These are phyloP conservation scores for Aspergillus heteromorphus DNA, from an alignment of 495 filamentous ascomycete species.

Conservation along the genomic window DNA sequence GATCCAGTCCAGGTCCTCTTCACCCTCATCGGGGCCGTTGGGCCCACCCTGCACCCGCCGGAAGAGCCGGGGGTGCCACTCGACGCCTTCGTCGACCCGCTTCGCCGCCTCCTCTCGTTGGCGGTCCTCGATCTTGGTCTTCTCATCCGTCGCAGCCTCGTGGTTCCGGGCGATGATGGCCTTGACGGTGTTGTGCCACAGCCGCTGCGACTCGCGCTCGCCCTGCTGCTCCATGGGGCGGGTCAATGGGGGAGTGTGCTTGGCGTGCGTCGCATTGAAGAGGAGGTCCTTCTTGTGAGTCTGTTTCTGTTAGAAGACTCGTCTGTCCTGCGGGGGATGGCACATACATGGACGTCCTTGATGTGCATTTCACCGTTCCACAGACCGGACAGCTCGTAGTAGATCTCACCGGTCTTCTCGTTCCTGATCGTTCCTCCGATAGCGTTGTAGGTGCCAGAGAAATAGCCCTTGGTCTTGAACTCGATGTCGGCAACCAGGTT, in stretches of 20 bases:
- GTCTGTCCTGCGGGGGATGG: neutral
- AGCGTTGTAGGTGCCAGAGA: slow-evolving; percentile 92
- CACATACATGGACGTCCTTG: slow-evolving; percentile 69
- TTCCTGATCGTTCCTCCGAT: slow-evolving; percentile 92
- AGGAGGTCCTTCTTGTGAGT: slow-evolving; percentile 82
- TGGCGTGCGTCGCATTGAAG: slow-evolving; percentile 77
- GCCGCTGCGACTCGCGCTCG: slow-evolving; percentile 79
- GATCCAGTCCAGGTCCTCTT: slow-evolving; percentile 90
- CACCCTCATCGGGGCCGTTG: slow-evolving; percentile 71
- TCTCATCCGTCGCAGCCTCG: slow-evolving; percentile 86
- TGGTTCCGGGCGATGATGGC: slow-evolving; percentile 83
- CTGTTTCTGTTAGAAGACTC: slow-evolving; percentile 36
- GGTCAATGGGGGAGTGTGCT: slow-evolving; percentile 66
- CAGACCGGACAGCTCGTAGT: slow-evolving; percentile 85
- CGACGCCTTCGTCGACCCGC: slow-evolving; percentile 71
- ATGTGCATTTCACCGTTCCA: slow-evolving; percentile 95
- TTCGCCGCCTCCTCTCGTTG: slow-evolving; percentile 86
- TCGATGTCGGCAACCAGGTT: slow-evolving; percentile 88
- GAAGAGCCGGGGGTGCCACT: slow-evolving; percentile 89
- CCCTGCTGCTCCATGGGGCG: slow-evolving; percentile 82
- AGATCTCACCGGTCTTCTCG: slow-evolving; percentile 73
- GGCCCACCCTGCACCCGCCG: slow-evolving; percentile 66
- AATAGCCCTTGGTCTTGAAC: slow-evolving; percentile 98
- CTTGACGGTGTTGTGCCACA: slow-evolving; percentile 76
- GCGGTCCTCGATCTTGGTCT: slow-evolving; percentile 86